Evolutionary conservation across 768 basidiomycete genomes (phyloP).

Genomic region (Boletus reticuloceps): DNA sequence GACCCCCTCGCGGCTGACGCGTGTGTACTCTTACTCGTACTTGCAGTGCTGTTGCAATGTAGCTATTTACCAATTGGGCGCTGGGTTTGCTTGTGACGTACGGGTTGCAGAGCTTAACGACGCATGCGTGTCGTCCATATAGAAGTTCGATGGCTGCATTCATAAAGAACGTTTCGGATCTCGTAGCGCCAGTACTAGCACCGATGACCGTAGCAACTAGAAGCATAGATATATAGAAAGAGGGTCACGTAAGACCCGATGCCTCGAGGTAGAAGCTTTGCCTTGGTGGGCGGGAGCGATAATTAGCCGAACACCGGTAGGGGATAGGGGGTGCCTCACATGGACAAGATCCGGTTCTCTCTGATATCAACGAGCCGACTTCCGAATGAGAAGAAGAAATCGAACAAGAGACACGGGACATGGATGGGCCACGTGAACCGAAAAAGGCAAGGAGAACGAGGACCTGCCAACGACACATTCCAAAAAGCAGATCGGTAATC

Average conservation of each 20-base stretch:
- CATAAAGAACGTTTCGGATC: conserved; percentile 5
- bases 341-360: conserved; percentile 1
- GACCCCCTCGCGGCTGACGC: neutral
- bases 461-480: neutral
- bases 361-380: conserved; percentile 2
- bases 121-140: neutral
- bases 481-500: conserved; percentile 8
- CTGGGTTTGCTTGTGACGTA: neutral
- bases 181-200: neutral
- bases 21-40: neutral
- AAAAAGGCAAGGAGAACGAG: neutral
- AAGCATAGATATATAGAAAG: neutral
- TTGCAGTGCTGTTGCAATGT: neutral
- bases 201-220: too few relatives aligned
- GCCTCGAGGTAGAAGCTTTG: neutral
- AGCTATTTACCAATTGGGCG: neutral
- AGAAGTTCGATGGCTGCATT: neutral
- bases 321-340: neutral
- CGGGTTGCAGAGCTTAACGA: neutral
- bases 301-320: conserved; percentile 10
- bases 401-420: neutral
- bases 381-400: conserved; percentile 2
- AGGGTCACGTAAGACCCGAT: conserved; percentile 5
- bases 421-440: conserved; percentile 2
- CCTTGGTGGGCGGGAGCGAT: conserved; percentile 3